Evolutionary conservation across 169 alveolate species (phyloP).

Genomic region (Perkinsus marinus): DNA sequence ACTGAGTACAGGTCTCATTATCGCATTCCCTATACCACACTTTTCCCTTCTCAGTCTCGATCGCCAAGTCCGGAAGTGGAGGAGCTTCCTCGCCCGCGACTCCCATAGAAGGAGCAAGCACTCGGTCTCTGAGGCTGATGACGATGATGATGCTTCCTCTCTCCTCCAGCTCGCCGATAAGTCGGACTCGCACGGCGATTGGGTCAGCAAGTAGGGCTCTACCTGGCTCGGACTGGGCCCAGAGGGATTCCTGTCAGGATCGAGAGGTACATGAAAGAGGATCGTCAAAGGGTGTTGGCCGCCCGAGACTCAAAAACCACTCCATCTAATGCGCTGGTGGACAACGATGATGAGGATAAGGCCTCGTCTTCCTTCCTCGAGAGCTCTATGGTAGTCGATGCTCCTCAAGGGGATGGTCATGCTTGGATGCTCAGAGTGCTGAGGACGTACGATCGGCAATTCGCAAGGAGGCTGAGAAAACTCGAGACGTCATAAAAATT

Average conservation of each 20-base stretch:
- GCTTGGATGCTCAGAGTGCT: background rate
- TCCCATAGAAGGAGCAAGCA: background rate
- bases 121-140: background rate
- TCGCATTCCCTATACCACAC: background rate
- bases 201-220: background rate
- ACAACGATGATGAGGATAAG: background rate
- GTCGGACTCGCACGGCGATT: background rate
- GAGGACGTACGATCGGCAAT: background rate
- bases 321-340: background rate
- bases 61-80: background rate
- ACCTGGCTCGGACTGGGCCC: background rate
- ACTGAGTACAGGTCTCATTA: background rate
- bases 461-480: background rate
- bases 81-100: background rate
- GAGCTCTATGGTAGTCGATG: background rate
- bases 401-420: background rate
- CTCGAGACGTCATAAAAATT: background rate
- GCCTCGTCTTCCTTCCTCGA: background rate
- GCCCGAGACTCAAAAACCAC: background rate
- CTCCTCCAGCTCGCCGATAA: background rate
- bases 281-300: background rate
- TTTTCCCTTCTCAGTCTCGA: background rate
- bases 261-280: background rate
- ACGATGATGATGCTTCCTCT: background rate
- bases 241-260: background rate